Base-by-base conservation (phyloP, 2,329 filamentous ascomycete species). In the Penicillium paneum region DNA sequence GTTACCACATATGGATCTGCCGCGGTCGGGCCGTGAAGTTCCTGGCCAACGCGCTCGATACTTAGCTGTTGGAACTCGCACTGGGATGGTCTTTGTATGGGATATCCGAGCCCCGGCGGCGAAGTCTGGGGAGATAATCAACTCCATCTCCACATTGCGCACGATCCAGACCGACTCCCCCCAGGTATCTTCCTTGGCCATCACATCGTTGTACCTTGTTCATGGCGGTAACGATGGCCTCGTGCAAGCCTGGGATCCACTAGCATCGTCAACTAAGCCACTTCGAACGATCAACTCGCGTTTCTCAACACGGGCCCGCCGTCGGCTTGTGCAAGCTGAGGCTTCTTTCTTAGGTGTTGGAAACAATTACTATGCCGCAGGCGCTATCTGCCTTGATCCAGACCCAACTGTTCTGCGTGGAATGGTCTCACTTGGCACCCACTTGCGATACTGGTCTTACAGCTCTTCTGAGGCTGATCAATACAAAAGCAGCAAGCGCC, bases 221-320 rank as follows among this genome's bases (percentile, higher is more conserved):
- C 90, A 96, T 70, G 94, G 94, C 46, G 94, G 94, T 26, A 96
- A 89, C 62, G 94, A 99, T 73, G 93, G 94, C 0, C 82, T 97
- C 3, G 93, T 96, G 5, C 94, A 97, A 71, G 90, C 91, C 6
- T 99, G 94, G 94, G 94, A 99, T 75, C 90, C 89, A n/a, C 78
- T 99, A 43, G 90, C 87, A 1, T 97, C 93, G 2, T 88, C 82
- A 0, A 74, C 81, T 17, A 85, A 87, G 19, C 90, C 94, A 0
- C 82, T 97, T 48, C 85, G 91, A 36, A 97, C 91, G 0, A 79
- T 99, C 50, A 92, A 96, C 68, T 90, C 91, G 3, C 86, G 89
- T 13, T 91, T 93, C 61, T 89, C 89, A 2, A 87, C 89, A 8
- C 86, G 91, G 28, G 88, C 92, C 47, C 89, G 92, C 59, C 89